Conservation (phyloP, 1,139 yeast genomes). For the Geotrichum europaeum region DNA sequence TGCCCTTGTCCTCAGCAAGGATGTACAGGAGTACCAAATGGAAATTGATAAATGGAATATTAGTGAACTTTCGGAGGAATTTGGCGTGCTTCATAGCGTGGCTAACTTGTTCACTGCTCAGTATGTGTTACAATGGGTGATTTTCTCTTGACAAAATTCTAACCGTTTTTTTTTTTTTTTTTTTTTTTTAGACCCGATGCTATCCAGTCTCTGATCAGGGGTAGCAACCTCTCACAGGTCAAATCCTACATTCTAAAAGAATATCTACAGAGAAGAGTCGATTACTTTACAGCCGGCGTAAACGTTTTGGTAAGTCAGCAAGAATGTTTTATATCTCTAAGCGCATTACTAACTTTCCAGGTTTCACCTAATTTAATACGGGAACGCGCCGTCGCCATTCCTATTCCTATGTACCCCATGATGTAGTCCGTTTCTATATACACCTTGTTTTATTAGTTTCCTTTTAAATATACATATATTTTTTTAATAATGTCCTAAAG, state of each 20-base stretch:
- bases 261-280: constrained; percentile 66
- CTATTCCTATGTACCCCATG: constrained; percentile 5
- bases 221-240: constrained; percentile 69
- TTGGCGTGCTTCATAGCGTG: constrained; percentile 69
- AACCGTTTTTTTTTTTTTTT: not conserved
- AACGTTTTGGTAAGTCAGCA: constrained; percentile 10
- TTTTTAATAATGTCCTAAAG: not conserved
- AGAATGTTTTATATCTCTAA: not conserved
- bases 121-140: constrained; percentile 26
- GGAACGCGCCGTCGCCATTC: constrained; percentile 4
- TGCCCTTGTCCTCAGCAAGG: constrained; percentile 78
- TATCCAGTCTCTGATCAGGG: constrained; percentile 71
- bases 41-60: constrained; percentile 67
- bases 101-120: constrained; percentile 75
- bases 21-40: constrained; percentile 71
- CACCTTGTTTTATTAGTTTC: not conserved
- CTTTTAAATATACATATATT: not conserved
- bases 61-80: constrained; percentile 58
- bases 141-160: not conserved
- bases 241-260: constrained; percentile 62
- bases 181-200: constrained; percentile 43
- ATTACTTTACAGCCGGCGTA: constrained; percentile 33
- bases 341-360: not conserved
- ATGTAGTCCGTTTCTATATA: not conserved
- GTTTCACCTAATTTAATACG: constrained; percentile 1